A percentile compares a stretch with the other conserved stretches of the same genome.
Conservation (phyloP, 352 stramenopile genomes). For the Phytophthora pini region DNA sequence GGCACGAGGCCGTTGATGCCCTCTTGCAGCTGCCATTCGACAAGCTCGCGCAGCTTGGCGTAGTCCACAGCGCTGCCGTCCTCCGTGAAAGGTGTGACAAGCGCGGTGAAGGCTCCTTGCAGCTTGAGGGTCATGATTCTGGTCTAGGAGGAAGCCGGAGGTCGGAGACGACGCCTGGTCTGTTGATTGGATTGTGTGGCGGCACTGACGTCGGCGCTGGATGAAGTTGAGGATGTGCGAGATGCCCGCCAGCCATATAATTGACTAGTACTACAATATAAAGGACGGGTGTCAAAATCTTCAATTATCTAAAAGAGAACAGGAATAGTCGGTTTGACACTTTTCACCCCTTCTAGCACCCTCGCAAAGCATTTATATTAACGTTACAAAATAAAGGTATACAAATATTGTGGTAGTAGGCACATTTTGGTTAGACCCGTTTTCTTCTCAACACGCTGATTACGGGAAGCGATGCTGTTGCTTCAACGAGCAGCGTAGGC, state of each 20-base stretch:
- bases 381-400: background rate
- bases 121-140: conserved; percentile 59
- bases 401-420: conserved; percentile 1
- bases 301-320: background rate
- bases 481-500: conserved; percentile 19
- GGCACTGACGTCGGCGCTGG: conserved; percentile 14
- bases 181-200: conserved; percentile 43
- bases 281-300: background rate
- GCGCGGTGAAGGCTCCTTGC: conserved; percentile 90
- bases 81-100: conserved; percentile 96
- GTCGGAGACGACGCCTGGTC: conserved; percentile 8
- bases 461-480: conserved; percentile 12
- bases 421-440: conserved; percentile 2
- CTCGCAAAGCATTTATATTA: background rate
- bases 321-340: background rate
- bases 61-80: conserved; percentile 94
- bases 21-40: conserved; percentile 93
- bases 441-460: conserved; percentile 34
- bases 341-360: background rate
- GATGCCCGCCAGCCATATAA: conserved; percentile 11
- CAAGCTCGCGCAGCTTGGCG: conserved; percentile 90
- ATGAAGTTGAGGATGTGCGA: conserved; percentile 37
- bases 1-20: conserved; percentile 97
- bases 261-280: conserved; percentile 3
- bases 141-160: background rate